Base-by-base conservation (phyloP, 1,284 basidiomycete species). In the Ustilago sp. region DNA sequence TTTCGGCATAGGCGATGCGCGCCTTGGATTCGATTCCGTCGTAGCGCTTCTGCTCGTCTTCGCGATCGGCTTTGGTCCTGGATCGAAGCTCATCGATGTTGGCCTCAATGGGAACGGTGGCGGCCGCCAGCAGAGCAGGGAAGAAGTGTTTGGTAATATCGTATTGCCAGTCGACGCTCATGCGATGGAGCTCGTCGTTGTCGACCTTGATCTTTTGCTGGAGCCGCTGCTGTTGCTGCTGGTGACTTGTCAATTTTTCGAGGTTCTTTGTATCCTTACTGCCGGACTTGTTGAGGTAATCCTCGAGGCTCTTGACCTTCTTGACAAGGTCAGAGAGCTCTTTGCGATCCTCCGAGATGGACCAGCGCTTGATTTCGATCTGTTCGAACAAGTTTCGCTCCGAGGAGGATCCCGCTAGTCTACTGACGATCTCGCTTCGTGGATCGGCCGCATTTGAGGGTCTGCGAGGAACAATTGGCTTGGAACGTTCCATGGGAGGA, bases 141-240 rank as follows among this genome's bases (percentile, higher is more conserved):
- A 68, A 4, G 61, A 58, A 23, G 9, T 59, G 54, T 1, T 41
- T 34, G 8, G 32, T 32, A 31, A 71, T 3, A n/a, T 32, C 47
- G 19, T 60, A 11, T 17, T 62, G 53, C 62, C 57, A 60, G n/a
- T 61, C 54, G 39, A 67, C 1, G 3, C 60, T 47, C 60, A 73
- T 55, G 23, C 54, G 51, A 32, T 53, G 58, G 12, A 68, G 48
- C 0, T 60, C 53, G 38, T 58, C 65, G 19, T 32, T 38, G 4
- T 54, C 57, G 11, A 45, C 34, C 8, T 32, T 36, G 57, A 74
- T 61, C 48, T 74, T 57, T 19, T 60, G 62, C 32, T 64, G 53
- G 23, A 68, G 36, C 6, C 35, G 36, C 12, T 31, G 3, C 6
- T 47, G 38, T 5, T 32, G 23, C 31, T 58, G 38, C 58, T 73